A percentile compares a stretch with the other conserved stretches of the same genome.
Conservation (phyloP, 768 basidiomycete species). For the Gloeopeniophorella convolvens region DNA sequence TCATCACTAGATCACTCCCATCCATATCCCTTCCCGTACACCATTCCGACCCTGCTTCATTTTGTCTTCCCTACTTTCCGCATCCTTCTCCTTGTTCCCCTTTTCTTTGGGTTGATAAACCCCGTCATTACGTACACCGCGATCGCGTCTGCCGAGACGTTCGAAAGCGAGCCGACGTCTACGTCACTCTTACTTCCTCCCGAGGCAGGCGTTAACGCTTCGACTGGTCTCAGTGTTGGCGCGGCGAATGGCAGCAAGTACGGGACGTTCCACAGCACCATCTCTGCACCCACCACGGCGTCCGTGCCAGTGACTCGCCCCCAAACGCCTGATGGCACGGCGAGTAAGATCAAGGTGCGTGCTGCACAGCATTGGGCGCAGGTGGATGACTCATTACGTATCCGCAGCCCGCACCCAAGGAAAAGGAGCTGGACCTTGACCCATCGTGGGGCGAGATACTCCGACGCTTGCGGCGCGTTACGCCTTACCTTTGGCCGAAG, state of each 20-base stretch:
- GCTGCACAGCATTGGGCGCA: constrained; percentile 8
- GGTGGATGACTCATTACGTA: constrained; percentile 7
- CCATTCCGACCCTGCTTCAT: constrained; percentile 38
- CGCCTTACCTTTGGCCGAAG: constrained; percentile 82
- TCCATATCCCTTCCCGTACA: constrained; percentile 23
- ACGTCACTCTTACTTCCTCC: constrained; percentile 53
- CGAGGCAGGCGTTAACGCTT: constrained; percentile 37
- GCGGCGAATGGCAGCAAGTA: constrained; percentile 51
- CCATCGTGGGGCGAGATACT: constrained; percentile 69
- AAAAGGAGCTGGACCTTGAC: constrained; percentile 51
- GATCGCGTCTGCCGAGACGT: constrained; percentile 34
- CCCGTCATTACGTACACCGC: constrained; percentile 64
- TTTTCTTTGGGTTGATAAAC: constrained; percentile 53
- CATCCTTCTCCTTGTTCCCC: constrained; percentile 50
- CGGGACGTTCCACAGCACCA: constrained; percentile 59
- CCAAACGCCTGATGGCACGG: constrained; percentile 27
- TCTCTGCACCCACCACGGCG: constrained; percentile 37
- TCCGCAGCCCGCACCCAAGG: constrained; percentile 23
- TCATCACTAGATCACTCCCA: constrained; percentile 12
- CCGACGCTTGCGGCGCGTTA: constrained; percentile 55
- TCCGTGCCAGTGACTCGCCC: constrained; percentile 49
- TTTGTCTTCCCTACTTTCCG: constrained; percentile 58
- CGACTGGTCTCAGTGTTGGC: constrained; percentile 46
- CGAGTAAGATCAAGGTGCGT: constrained; percentile 23
- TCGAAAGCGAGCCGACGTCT: constrained; percentile 32